Evolutionary conservation across 768 basidiomycete genomes (phyloP), one percentile per base, ranked within the genome.

Genomic region (Mycena metata): DNA sequence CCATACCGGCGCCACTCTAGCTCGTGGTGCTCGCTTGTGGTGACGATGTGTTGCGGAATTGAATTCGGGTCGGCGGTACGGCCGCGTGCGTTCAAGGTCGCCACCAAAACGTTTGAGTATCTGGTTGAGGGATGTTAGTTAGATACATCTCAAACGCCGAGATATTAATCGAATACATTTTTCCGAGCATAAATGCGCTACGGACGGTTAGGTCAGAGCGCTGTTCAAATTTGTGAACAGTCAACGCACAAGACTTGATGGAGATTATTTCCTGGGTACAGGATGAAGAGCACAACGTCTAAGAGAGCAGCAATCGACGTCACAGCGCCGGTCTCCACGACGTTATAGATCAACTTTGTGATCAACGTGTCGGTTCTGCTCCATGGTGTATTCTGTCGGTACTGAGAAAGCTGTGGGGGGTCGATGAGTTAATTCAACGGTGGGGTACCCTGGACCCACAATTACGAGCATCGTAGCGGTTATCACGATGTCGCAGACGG

Each of bases 281-380:
- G 3, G 15, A 71, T 39, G 41, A 71, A 71, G 4, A 71, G 62
- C 3, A 56, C 45, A 9, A 71, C 26, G 5, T 71, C 60, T 0
- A 35, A 8, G 23, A 46, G 33, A 9, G 70, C 70, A 9, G 42
- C 51, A 11, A 69, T 47, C n/a, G 56, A 35, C 2, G 70, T 68
- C 9, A 71, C 42, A 5, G 64, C 54, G 36, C 70, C 70, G 13
- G 67, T 68, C 30, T 68, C 56, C 13, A 64, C 67, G 21, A 47
- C 50, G n/a, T 68, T 33, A 15, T 41, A 43, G 17, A 71, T 71
- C 11, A 71, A 66, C 12, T 60, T 55, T 21, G 50, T 58, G 26
- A 71, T 58, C 4, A 71, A 3, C 5, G 13, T 56, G 56, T 71
- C 60, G 15, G 70, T 64, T 5, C 19, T 43, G 11, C 36, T 58